Percentiles rank a stretch among this genome's conserved stretches.
Conservation (phyloP, 2,329 filamentous ascomycete species). For the Colletotrichum horii region DNA sequence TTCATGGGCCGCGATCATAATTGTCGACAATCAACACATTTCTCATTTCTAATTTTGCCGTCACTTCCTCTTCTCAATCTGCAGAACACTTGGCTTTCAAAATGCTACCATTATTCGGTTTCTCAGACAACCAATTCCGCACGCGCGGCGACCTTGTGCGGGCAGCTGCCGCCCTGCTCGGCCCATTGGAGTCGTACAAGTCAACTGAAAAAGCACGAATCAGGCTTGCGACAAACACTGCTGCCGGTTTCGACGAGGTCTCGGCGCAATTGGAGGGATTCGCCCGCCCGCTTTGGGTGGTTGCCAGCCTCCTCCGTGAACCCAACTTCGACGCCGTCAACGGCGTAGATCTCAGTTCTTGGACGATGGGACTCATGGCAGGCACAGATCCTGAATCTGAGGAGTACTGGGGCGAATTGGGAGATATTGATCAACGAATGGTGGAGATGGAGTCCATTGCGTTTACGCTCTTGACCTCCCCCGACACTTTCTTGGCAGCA, state of each 20-base stretch:
- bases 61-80: background rate
- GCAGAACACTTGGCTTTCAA: background rate
- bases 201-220: conserved; percentile 33
- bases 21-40: background rate
- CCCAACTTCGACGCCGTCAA: background rate
- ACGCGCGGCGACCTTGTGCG: conserved; percentile 31
- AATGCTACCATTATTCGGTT: conserved; percentile 32
- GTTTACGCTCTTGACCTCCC: conserved; percentile 44
- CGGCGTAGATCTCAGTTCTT: conserved; percentile 18
- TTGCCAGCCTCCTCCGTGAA: conserved; percentile 43
- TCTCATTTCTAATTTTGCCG: background rate
- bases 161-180: conserved; percentile 30
- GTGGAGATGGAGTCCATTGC: conserved; percentile 51
- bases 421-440: conserved; percentile 47
- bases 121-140: conserved; percentile 36
- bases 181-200: conserved; percentile 29
- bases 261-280: conserved; percentile 42
- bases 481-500: conserved; percentile 33
- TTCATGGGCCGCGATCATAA: background rate
- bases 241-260: conserved; percentile 37
- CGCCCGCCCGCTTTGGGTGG: conserved; percentile 30
- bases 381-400: conserved; percentile 26
- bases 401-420: conserved; percentile 46
- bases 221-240: conserved; percentile 32
- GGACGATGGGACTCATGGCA: conserved; percentile 21